Base-by-base conservation (phyloP, 352 stramenopile genomes). In the Globisporangium canariense region DNA sequence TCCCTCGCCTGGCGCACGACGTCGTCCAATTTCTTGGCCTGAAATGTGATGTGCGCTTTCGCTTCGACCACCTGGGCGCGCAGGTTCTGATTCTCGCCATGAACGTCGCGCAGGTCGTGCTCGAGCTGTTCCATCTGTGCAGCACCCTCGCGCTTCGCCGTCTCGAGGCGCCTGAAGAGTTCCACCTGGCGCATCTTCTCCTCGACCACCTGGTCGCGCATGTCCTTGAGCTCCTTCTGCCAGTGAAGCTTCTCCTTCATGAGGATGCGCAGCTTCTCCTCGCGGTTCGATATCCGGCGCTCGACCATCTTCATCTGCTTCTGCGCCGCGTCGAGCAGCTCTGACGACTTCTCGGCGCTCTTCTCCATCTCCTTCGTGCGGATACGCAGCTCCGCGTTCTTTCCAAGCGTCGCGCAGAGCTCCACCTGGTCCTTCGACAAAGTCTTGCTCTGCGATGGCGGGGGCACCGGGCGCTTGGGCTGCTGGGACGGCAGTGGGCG, bases 161-260 rank as follows among this genome's bases (percentile, higher is more conserved):
- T 68, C 60, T 91, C 79, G 7, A 89, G 70, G 3, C 79, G 76
- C 7, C 81, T 77, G 49, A 86, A 80, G 3, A 90, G 56, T 45
- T 87, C 81, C 7, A 90, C 79, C 41, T 90, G 83, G 0, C 75
- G 76, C 80, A 90, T 88, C 53, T 91, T 91, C 54, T 89, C 79
- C 54, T 90, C 81, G 22, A 87, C 74, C 0, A 89, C 76, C 45
- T 90, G 77, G 13, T 79, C 76, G 5, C 79, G 71, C 45, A 79
- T 70, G 18, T 79, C 74, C 52, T 89, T 86, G 28, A 89, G 62
- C 49, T 88, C 81, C 20, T 81, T 85, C 46, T 90, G 76, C 77
- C 76, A 87, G 28, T 78, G 73, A n/a, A 91, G 65, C 46, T 91
- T 91, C 51, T 91, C 82, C 46, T 89, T 87, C 1, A 91, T 62